Base-by-base conservation (phyloP, 75 land plant genomes). In the Pseudotsuga menziesii region DNA sequence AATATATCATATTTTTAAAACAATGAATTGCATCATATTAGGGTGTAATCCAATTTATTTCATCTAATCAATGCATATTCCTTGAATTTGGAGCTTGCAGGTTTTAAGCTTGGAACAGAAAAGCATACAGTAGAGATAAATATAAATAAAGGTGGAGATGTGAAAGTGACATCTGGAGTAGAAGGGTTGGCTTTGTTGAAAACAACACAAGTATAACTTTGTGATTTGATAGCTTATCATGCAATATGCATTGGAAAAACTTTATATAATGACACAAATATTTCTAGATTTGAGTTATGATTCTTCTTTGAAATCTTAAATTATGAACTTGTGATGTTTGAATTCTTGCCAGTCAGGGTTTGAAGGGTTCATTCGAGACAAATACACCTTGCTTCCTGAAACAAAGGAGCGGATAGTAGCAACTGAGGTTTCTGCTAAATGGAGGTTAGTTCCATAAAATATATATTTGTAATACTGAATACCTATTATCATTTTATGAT, bases 91-190 rank as follows among this genome's bases (percentile, higher is more conserved):
- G 70, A 26, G 73, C 22, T 9, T 76, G 73, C 27, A 97, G 99
- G 98, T 56, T 97, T 92, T 73, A 94, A 97, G 84, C 98, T 92
- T 82, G 99, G 99, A 78, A 82, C 93, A 64, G 98, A 92, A 75
- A 94, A 80, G 82, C 98, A 88, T 57, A 88, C 88, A 0, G 84
- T 90, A 29, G 99, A 97, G 80, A 91, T 91, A 9, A 82, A n/a
- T 27, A 77, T 97, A 39, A 79, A 85, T 60, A 87, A 88, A 58
- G 75, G 77, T 39, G 92, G 90, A 61, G 77, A 32, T 26, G 75
- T 80, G 74, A 63, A 77, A 13, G 79, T 97, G 14, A 80, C 79
- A 59, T 92, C 98, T 67, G 98, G 99, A 44, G 63, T 94, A 77
- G 79, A 93, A 69, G 98, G 90, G 20, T 76, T 94, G 66, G 64